phyloP scores from a whole-genome alignment of 2,329 filamentous ascomycete species.

The Xylaria digitata region DNA sequence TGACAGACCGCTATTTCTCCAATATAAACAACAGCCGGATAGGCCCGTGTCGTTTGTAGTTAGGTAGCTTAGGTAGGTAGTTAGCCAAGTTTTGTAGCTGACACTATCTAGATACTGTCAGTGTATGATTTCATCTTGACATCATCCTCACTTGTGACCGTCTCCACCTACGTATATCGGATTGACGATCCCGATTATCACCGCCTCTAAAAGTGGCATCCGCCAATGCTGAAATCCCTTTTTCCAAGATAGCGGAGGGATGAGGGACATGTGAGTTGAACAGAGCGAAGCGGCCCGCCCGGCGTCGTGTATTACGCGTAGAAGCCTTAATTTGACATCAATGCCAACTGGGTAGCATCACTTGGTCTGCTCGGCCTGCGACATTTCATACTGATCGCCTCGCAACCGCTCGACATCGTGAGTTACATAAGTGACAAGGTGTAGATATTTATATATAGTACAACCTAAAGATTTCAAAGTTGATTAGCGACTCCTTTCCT shows the following conservation, averaged over 20 bases:
- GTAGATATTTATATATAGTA: slow-evolving; percentile 13
- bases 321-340: slow-evolving; percentile 11
- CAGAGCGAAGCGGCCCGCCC: neutral
- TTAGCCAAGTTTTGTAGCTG: too few relatives aligned
- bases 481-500: neutral
- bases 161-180: slow-evolving; percentile 6
- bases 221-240: neutral
- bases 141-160: slow-evolving; percentile 16
- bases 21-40: too few relatives aligned
- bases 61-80: too few relatives aligned
- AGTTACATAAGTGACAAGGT: neutral
- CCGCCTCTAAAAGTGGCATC: neutral
- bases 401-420: slow-evolving; percentile 6
- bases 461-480: neutral
- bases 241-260: neutral
- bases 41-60: too few relatives aligned
- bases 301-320: slow-evolving; percentile 6
- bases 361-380: neutral
- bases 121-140: slow-evolving; percentile 34
- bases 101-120: too few relatives aligned
- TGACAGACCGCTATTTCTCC: too few relatives aligned
- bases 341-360: neutral
- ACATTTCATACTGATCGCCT: too few relatives aligned
- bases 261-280: neutral
- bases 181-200: slow-evolving; percentile 24